Percentiles rank a stretch among this genome's conserved stretches.
phyloP scores from a whole-genome alignment of 306 rosid genomes.

The Vigna unguiculata region DNA sequence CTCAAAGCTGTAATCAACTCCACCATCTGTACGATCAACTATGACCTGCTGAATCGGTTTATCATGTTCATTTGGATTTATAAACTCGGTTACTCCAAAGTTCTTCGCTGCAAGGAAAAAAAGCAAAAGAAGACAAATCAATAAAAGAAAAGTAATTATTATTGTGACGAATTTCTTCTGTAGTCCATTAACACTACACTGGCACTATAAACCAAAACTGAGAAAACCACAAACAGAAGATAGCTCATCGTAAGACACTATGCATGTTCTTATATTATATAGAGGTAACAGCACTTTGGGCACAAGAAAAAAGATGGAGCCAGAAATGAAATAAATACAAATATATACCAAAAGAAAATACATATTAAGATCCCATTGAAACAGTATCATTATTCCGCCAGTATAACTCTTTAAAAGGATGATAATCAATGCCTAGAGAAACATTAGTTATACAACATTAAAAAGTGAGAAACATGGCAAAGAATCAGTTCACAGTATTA shows the following conservation, averaged over 20 bases:
- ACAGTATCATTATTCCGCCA: background rate
- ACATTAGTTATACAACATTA: slow-evolving; percentile 8
- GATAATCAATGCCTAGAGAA: slow-evolving; percentile 1
- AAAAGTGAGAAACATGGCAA: slow-evolving; percentile 15
- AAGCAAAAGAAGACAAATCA: slow-evolving; percentile 30
- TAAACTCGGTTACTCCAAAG: slow-evolving; percentile 87
- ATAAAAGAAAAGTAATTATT: slow-evolving; percentile 10
- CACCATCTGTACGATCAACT: slow-evolving; percentile 85
- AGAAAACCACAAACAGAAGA: background rate
- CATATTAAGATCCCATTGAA: slow-evolving; percentile 8
- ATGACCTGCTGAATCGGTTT: slow-evolving; percentile 91
- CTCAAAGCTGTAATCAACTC: slow-evolving; percentile 95
- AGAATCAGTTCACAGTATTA: slow-evolving; percentile 31
- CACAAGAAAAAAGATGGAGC: background rate
- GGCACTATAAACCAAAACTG: slow-evolving; percentile 17
- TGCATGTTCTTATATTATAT: background rate
- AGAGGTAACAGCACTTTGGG: background rate
- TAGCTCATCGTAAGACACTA: background rate
- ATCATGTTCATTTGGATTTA: slow-evolving; percentile 91
- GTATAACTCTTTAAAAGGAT: slow-evolving; percentile 3
- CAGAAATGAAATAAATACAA: slow-evolving; percentile 21
- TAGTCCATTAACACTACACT: background rate
- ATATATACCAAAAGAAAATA: slow-evolving; percentile 23
- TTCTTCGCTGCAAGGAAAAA: slow-evolving; percentile 72
- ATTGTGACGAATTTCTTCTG: background rate